phyloP scores from a whole-genome alignment of 352 stramenopile genomes.

The Albugo laibachii region DNA sequence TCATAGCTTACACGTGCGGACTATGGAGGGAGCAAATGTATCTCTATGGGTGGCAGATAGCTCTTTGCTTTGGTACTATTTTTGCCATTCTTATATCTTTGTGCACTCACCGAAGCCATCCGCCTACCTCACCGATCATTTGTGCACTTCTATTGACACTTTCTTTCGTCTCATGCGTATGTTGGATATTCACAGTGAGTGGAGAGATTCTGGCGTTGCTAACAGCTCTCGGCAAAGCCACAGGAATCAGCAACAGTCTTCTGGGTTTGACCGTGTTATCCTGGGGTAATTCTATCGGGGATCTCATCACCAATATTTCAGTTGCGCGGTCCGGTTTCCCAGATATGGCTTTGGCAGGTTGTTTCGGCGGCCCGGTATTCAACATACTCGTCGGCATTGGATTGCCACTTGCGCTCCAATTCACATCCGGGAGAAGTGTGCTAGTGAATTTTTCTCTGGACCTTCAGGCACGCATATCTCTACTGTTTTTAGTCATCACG shows the following conservation, averaged over 20 bases:
- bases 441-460: slow-evolving; percentile 26
- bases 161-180: slow-evolving; percentile 66
- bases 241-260: slow-evolving; percentile 49
- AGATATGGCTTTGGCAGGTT: slow-evolving; percentile 73
- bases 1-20: slow-evolving; percentile 42
- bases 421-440: background rate
- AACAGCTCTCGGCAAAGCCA: slow-evolving; percentile 50
- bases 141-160: slow-evolving; percentile 40
- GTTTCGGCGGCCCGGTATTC: slow-evolving; percentile 66
- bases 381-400: slow-evolving; percentile 66
- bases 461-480: slow-evolving; percentile 43
- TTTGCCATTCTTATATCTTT: slow-evolving; percentile 50
- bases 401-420: slow-evolving; percentile 38
- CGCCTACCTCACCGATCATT: slow-evolving; percentile 22
- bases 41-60: slow-evolving; percentile 21
- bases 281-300: slow-evolving; percentile 70
- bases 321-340: slow-evolving; percentile 58
- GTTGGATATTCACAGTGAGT: slow-evolving; percentile 83
- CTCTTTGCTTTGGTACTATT: slow-evolving; percentile 3
- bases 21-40: slow-evolving; percentile 11
- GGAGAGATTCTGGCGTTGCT: slow-evolving; percentile 73
- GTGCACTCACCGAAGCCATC: slow-evolving; percentile 34
- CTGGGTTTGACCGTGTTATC: slow-evolving; percentile 60
- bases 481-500: slow-evolving; percentile 43
- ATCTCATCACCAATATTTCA: slow-evolving; percentile 69